These are phyloP conservation scores for Uromyces viciae-fabae DNA, from an alignment of 1,284 basidiomycete genomes.

Conservation along the genomic window DNA sequence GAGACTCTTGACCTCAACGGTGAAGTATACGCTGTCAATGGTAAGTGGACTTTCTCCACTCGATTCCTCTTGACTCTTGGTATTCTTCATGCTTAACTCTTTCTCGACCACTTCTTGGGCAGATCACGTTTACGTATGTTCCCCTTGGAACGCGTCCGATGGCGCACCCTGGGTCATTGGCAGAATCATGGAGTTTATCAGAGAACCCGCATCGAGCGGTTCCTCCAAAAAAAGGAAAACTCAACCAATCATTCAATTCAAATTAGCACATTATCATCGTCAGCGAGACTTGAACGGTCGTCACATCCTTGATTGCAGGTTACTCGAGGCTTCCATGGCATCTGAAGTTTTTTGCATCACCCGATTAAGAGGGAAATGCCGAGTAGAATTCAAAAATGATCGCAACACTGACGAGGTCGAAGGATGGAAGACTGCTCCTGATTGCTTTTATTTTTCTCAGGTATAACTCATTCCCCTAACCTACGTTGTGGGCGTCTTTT, in stretches of 20 bases:
- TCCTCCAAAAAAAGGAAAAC: slow-evolving; percentile 28
- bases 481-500: no score
- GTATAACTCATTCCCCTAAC: neutral
- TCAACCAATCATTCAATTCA: slow-evolving; percentile 28
- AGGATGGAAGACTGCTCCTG: slow-evolving; percentile 33
- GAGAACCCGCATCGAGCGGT: slow-evolving; percentile 15
- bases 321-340: slow-evolving; percentile 43
- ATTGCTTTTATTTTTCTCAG: slow-evolving; percentile 45
- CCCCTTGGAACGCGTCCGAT: slow-evolving; percentile 42
- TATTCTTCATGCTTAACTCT: neutral
- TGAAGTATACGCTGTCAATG: slow-evolving; percentile 38
- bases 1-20: slow-evolving; percentile 37
- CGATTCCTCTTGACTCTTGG: neutral
- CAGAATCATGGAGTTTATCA: slow-evolving; percentile 44
- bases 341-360: slow-evolving; percentile 42
- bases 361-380: slow-evolving; percentile 44
- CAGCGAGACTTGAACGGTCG: slow-evolving; percentile 43
- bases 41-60: slow-evolving; percentile 3
- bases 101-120: neutral
- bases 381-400: slow-evolving; percentile 37
- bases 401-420: slow-evolving; percentile 40
- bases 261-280: slow-evolving; percentile 42
- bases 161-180: slow-evolving; percentile 45
- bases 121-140: slow-evolving; percentile 45
- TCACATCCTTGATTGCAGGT: slow-evolving; percentile 44